Evolutionary conservation across 1,139 yeast species (phyloP), one percentile per base, ranked within the genome.

Genomic region (Scheffersomyces quercinus): DNA sequence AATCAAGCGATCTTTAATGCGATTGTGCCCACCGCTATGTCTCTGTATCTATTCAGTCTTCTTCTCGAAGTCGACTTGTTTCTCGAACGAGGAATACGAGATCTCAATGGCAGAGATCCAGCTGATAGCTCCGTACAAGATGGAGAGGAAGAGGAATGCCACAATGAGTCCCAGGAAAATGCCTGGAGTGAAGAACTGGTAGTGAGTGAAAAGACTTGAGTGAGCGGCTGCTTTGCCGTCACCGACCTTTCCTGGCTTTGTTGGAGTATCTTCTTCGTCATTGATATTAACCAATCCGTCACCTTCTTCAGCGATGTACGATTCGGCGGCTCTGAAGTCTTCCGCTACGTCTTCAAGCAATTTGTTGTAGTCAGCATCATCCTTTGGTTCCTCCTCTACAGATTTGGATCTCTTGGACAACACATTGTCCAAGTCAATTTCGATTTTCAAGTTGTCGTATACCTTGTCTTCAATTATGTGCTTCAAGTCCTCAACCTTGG

Each of bases 41-140:
- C 28, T 15, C 29, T 14, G n/a, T 15, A 40, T 34, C 55, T 67
- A 81, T 59, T 82, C 84, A 46, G 71, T 73, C 66, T 85, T 85
- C 70, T 83, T 85, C 51, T 77, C 79, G 52, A 73, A 76, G 55
- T 81, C 83, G 37, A 80, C 74, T 51, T 81, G 85, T 65, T 81
- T 84, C 45, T 84, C 90, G 59, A 87, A 86, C 12, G 93, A 82
- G 48, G 76, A 75, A 71, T 85, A 84, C 49, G 89, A 76, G 51
- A 86, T 81, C 61, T 85, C 81, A 58, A 87, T 68, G 26, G 81
- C 67, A 13, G 75, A 56, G 44, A 85, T 67, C 86, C 93, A 85
- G 40, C 71, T 52, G 50, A 86, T 69, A 6, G 88, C 88, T 38
- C 71, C 66, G 43, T 68, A 59, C 51, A 85, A 68, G 28, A 85